Conservation (phyloP, 768 basidiomycete species). For the Boletus reticulatus region DNA sequence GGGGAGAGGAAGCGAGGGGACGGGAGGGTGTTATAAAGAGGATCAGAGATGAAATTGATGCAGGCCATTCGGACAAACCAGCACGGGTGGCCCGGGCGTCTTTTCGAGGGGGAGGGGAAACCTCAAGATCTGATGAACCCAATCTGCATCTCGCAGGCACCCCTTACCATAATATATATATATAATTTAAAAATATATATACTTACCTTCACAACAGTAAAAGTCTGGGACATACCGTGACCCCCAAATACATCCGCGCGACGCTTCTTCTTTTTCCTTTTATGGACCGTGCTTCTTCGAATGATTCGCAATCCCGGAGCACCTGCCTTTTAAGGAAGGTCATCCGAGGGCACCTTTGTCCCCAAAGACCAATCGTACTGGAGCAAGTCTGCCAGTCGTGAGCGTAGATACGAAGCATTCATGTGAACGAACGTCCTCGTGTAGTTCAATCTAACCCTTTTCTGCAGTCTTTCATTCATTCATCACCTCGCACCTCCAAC, state of each 20-base stretch:
- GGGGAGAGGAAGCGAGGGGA: slow-evolving; percentile 10
- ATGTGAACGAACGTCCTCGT: slow-evolving; percentile 1
- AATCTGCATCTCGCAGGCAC: slow-evolving; percentile 21
- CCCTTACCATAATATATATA: not conserved
- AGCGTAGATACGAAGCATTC: not conserved
- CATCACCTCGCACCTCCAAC: not conserved
- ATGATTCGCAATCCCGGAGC: slow-evolving; percentile 14
- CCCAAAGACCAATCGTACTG: not conserved
- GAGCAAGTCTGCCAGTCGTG: not conserved
- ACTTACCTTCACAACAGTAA: not conserved
- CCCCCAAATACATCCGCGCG: slow-evolving; percentile 9
- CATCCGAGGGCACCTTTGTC: not conserved
- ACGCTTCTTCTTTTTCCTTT: slow-evolving; percentile 12
- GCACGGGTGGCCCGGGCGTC: not conserved
- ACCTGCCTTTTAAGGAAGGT: slow-evolving; percentile 5
- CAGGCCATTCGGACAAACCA: slow-evolving; percentile 14
- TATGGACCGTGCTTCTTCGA: slow-evolving; percentile 14
- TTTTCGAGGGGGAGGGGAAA: not conserved
- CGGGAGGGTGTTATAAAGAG: slow-evolving; percentile 29
- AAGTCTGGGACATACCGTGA: not conserved
- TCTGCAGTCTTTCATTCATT: not conserved
- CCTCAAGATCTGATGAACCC: slow-evolving; percentile 20
- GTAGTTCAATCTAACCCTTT: slow-evolving; percentile 1
- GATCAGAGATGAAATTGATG: slow-evolving; percentile 26
- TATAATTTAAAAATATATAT: not conserved